Evolutionary conservation across 306 rosid species (phyloP), one percentile per base, ranked within the genome.

Genomic region (Quercus variabilis): DNA sequence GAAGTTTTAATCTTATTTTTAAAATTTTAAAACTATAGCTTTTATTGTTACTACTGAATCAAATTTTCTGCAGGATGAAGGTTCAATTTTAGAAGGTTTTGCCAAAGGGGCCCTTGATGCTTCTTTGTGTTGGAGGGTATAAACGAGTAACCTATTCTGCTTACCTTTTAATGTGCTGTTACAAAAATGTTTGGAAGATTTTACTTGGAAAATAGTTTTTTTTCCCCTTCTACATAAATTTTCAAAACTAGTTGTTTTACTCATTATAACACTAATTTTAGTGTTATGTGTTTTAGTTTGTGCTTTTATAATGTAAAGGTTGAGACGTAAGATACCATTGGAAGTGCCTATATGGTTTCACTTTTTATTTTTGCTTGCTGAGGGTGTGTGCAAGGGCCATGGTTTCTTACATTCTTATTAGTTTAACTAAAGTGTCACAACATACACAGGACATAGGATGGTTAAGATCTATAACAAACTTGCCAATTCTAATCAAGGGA

Each of bases 41-140:
- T 56, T 68, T 69, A 25, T 62, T 69, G 38, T 64, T 55, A 35
- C 19, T 73, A 18, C 8, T 38, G 25, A 5, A 23, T 12, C 55
- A 54, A 15, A n/a, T 17, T 55, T 23, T 82, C 6, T 82, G 77
- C 90, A 89, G 96, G 85, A 73, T 79, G 26, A 60, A 26, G 93
- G 93, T 69, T 89, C 91, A 65, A 62, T 30, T 20, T 38, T 86
- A 21, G 91, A 86, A 85, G 68, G 78, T 78, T 82, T 5, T 73
- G 85, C 79, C 13, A 84, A 76, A 1, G 80, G 19, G 72, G 65
- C 73, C 3, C 6, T 56, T 0, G 96, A 89, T 70, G 81, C 87
- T 82, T 89, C 96, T 20, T 77, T 91, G 60, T 13, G 77, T 49
- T 91, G 96, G 96, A 68, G 87, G 88, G 94, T 90, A 85, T 4